Evolutionary conservation across 768 basidiomycete species (phyloP), one percentile per base, ranked within the genome.

Genomic region (Aureoboletus auriporus): DNA sequence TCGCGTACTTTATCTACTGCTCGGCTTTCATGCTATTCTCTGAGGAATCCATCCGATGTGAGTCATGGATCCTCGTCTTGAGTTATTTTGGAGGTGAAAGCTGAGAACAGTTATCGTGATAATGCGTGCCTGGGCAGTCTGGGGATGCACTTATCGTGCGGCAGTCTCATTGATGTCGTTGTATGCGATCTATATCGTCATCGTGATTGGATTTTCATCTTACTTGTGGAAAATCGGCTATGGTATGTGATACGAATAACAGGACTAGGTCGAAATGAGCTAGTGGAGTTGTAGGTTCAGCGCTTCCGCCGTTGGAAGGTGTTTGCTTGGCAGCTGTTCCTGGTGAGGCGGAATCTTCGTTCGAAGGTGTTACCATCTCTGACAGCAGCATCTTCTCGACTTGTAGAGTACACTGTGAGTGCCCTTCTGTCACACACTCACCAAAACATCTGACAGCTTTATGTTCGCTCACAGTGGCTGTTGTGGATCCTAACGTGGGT

Each of bases 71-170:
- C 7, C 33, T 16, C 5, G 16, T 20, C 17, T 9, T 16, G 16
- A n/a, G 36, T 39, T 17, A 35, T 42, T 36, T 17, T 40, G 28
- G 45, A 43, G 16, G 16, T 29, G 35, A 39, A 37, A 29, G 16
- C 39, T 13, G 33, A 51, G 50, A 9, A 33, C 37, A 60, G 58
- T 58, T 17, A 37, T 58, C 34, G 58, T 60, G 9, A 41, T 53
- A 4, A 43, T 55, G 51, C 56, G 56, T 5, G 58, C 53, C 31
- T 55, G 58, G 56, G 57, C 54, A 6, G 46, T 50, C 17, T 60
- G 57, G 54, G 57, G 57, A 1, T 58, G 57, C 34, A 42, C 29
- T 8, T 40, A 45, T 16, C 45, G 46, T 14, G 31, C n/a, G 12
- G 40, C 47, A 1, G 9, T 46, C n/a, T 36, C 14, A 13, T 30